phyloP scores from a whole-genome alignment of 305 asterid genomes.

The Fraxinus baroniana region DNA sequence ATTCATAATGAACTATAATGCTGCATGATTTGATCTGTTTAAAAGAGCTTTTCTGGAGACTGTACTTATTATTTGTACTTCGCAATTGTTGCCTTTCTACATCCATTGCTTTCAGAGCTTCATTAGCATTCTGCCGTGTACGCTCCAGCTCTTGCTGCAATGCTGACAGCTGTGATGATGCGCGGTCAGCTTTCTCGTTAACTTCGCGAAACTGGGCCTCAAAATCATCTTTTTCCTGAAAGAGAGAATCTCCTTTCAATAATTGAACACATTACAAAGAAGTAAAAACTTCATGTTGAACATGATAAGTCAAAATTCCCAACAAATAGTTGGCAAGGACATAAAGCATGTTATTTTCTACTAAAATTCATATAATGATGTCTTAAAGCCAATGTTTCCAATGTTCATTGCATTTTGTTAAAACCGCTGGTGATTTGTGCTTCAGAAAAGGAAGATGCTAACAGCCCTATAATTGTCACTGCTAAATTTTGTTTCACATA shows the following conservation, averaged over 20 bases:
- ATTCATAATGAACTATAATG: background rate
- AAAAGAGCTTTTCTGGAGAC: constrained; percentile 21
- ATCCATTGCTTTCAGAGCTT: constrained; percentile 92
- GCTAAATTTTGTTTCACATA: background rate
- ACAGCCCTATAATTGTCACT: background rate
- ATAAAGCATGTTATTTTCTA: constrained; percentile 3
- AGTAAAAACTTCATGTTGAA: constrained; percentile 10
- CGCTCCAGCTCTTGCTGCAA: constrained; percentile 92
- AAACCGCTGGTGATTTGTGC: background rate
- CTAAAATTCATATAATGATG: background rate
- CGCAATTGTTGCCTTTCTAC: constrained; percentile 89
- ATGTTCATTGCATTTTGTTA: background rate
- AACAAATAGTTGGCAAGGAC: constrained; percentile 5
- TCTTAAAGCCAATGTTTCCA: background rate
- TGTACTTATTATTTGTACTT: constrained; percentile 86
- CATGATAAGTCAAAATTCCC: constrained; percentile 6
- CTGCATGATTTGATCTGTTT: background rate
- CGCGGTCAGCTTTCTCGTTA: constrained; percentile 74
- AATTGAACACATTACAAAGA: constrained; percentile 25
- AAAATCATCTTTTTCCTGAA: constrained; percentile 93
- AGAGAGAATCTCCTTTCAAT: constrained; percentile 28
- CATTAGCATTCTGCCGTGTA: constrained; percentile 82
- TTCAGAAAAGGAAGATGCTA: background rate
- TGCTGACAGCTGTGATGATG: constrained; percentile 75
- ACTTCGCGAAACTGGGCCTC: constrained; percentile 79